Evolutionary conservation across 116 monocot genomes (phyloP), one percentile per base, ranked within the genome.

Genomic region (Iris pallida): DNA sequence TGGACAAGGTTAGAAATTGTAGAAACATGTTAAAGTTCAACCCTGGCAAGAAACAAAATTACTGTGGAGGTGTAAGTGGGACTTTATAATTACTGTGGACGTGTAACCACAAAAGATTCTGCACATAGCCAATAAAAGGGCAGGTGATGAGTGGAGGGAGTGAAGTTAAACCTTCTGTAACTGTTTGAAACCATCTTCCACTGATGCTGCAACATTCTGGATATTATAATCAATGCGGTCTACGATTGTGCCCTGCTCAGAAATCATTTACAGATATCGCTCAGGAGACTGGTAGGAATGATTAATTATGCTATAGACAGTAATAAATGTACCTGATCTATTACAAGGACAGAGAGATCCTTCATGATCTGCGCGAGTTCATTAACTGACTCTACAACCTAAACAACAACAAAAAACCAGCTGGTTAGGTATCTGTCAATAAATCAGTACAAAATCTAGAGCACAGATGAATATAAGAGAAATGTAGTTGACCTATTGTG

Each of bases 351-450:
- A 6, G 93, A 93, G 53, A 93, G 86, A 74, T 93, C 93, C 74
- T 89, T 93, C 93, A 93, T 93, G 66, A 93, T 93, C 65, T 93
- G 93, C 63, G 89, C 89, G 68, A 93, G 93, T 44, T 93, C 89
- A 63, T 89, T 86, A n/a, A 93, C 93, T 49, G 93, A 93, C 61
- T 89, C 93, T 4, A 86, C 86, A 63, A 93, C 93, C 93, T 93
- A 51, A 7, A 30, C 30, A 30, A 30, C 30, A 30, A 30, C n/a
- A 48, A 51, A 51, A 51, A 9, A 51, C 13, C 49, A 51, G 49
- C 49, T 51, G 49, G 49, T 51, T 1, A 4, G 49, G 49, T 51
- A 2, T 30, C 30, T 30, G 30, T 30, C 30, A 30, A 30, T 30
- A 30, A 30, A n/a, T n/a, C n/a, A n/a, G n/a, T n/a, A n/a, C n/a